Conservation (phyloP, 768 basidiomycete genomes). For the Fibroporia radiculosa region DNA sequence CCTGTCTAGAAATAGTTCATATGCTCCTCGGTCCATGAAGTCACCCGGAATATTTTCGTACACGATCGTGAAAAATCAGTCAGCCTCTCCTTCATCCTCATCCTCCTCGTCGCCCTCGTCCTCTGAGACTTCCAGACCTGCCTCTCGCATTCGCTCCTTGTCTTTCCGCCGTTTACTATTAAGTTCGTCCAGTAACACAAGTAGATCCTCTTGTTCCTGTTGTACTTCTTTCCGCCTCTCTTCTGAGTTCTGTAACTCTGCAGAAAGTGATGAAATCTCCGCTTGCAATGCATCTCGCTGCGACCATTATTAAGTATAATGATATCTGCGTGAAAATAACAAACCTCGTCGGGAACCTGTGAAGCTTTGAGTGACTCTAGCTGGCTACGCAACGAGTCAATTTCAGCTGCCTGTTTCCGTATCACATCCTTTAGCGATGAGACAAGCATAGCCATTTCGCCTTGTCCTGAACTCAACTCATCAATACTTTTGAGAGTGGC, state of each 20-base stretch:
- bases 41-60: no score
- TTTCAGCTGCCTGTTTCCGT: slow-evolving; percentile 72
- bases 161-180: slow-evolving; percentile 79
- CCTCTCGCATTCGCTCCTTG: slow-evolving; percentile 66
- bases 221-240: slow-evolving; percentile 74
- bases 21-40: no score
- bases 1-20: no score
- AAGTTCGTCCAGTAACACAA: slow-evolving; percentile 90
- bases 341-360: slow-evolving; percentile 30
- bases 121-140: slow-evolving; percentile 84
- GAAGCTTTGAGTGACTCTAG: slow-evolving; percentile 36
- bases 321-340: neutral
- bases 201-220: slow-evolving; percentile 93
- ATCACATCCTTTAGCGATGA: slow-evolving; percentile 80
- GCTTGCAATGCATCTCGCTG: slow-evolving; percentile 40
- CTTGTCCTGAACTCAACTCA: slow-evolving; percentile 27
- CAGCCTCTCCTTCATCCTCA: slow-evolving; percentile 28
- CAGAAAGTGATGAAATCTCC: slow-evolving; percentile 39
- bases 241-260: slow-evolving; percentile 44
- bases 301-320: neutral
- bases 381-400: slow-evolving; percentile 57
- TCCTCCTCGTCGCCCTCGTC: slow-evolving; percentile 75
- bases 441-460: slow-evolving; percentile 76
- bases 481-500: neutral
- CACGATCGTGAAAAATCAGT: slow-evolving; percentile 12